These are phyloP conservation scores for Phytophthora sansomeana DNA, from an alignment of 352 stramenopile species.

Conservation along the genomic window DNA sequence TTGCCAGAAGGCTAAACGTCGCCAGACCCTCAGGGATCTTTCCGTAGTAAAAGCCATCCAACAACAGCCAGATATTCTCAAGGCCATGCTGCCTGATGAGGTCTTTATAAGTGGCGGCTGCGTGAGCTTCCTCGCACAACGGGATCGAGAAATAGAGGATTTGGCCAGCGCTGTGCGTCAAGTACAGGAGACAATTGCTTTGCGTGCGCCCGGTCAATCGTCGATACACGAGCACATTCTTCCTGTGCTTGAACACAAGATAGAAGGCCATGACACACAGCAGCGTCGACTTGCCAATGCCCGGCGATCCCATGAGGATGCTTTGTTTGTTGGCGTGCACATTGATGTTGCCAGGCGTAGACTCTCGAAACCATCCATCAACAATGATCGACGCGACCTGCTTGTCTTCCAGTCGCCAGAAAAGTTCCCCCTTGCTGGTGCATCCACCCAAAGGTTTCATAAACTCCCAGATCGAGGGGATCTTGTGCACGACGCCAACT, in stretches of 20 bases:
- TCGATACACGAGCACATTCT: too few species aligned
- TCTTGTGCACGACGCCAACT: constrained; percentile 10
- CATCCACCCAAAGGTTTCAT: constrained; percentile 26
- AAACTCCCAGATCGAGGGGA: constrained; percentile 28
- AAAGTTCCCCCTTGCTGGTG: constrained; percentile 24
- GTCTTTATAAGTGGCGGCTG: too few species aligned
- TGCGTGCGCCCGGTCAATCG: too few species aligned
- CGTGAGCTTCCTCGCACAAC: background rate
- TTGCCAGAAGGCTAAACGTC: constrained; percentile 35
- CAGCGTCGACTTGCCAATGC: constrained; percentile 42
- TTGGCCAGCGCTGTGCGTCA: constrained; percentile 19
- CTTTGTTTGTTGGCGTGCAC: constrained; percentile 25
- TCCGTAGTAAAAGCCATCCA: constrained; percentile 9
- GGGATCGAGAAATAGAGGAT: constrained; percentile 13
- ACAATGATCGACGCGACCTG: constrained; percentile 19
- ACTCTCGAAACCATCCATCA: constrained; percentile 31
- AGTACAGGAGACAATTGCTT: too few species aligned
- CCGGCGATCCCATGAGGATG: constrained; percentile 33
- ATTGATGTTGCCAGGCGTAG: constrained; percentile 20
- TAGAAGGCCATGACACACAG: constrained; percentile 43
- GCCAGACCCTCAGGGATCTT: constrained; percentile 2
- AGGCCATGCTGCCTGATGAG: background rate
- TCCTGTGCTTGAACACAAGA: constrained; percentile 35
- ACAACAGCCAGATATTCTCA: constrained; percentile 18
- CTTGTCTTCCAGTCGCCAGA: constrained; percentile 36